A percentile compares a stretch with the other conserved stretches of the same genome.
These are phyloP conservation scores for Millerago galiae DNA, from an alignment of 805 yeast genomes.

Conservation along the genomic window DNA sequence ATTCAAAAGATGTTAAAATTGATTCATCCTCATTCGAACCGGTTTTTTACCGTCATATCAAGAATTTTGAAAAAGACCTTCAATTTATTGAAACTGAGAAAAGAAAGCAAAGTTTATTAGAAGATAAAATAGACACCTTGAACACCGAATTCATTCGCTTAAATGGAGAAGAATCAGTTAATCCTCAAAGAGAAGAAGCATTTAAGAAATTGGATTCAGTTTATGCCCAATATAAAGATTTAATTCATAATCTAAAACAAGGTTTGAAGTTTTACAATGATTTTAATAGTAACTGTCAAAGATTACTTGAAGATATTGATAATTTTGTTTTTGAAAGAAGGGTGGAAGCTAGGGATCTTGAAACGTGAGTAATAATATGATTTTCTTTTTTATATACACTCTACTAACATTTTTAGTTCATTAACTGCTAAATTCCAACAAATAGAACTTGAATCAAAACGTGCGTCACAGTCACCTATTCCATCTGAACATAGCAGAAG, in stretches of 20 bases:
- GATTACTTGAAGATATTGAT: slow-evolving; percentile 42
- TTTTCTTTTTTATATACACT: neutral
- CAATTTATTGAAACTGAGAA: slow-evolving; percentile 38
- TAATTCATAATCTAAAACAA: slow-evolving; percentile 53
- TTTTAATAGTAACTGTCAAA: slow-evolving; percentile 40
- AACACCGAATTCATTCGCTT: slow-evolving; percentile 25
- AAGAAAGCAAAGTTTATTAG: slow-evolving; percentile 31
- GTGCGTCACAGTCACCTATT: no score
- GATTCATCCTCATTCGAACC: slow-evolving; percentile 32
- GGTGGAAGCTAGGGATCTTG: slow-evolving; percentile 46
- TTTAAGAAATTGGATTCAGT: slow-evolving; percentile 39
- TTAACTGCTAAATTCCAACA: slow-evolving; percentile 25
- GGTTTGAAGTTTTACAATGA: slow-evolving; percentile 69
- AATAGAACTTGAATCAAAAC: slow-evolving; percentile 9
- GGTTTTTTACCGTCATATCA: slow-evolving; percentile 36
- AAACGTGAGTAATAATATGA: slow-evolving; percentile 22
- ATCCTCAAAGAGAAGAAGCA: slow-evolving; percentile 35
- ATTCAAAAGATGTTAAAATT: slow-evolving; percentile 14
- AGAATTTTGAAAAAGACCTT: slow-evolving; percentile 44
- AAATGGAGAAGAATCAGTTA: slow-evolving; percentile 10
- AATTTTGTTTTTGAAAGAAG: slow-evolving; percentile 45
- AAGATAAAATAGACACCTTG: slow-evolving; percentile 30
- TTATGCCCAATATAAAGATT: slow-evolving; percentile 33
- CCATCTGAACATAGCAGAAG: neutral
- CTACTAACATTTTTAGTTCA: slow-evolving; percentile 10